Evolutionary conservation across 257 asterid genomes (phyloP).

Genomic region (Ocimum tenuiflorum): DNA sequence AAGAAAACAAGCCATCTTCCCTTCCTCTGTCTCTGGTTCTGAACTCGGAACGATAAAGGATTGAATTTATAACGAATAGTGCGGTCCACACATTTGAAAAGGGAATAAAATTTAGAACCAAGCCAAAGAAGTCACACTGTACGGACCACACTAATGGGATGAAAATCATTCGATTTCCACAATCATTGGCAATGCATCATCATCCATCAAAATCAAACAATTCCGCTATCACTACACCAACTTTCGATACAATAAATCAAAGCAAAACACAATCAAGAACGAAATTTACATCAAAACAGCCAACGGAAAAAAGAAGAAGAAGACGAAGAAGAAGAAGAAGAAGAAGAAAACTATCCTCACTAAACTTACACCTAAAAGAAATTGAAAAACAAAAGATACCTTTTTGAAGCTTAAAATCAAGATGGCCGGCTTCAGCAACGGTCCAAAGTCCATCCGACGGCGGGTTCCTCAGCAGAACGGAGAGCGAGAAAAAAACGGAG

Average conservation of each 20-base stretch:
- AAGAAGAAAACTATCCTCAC: background rate
- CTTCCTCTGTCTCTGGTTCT: background rate
- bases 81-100: constrained; percentile 14
- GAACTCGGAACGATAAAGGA: constrained; percentile 1
- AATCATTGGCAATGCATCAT: constrained; percentile 10
- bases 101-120: background rate
- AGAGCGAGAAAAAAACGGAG: constrained; percentile 45
- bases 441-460: constrained; percentile 43
- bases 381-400: constrained; percentile 28
- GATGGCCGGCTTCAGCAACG: constrained; percentile 35
- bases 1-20: too few species aligned
- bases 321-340: background rate
- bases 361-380: background rate
- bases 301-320: background rate
- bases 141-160: background rate
- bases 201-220: background rate
- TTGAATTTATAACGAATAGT: background rate
- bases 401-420: constrained; percentile 31
- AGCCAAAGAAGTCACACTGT: background rate
- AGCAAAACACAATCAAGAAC: background rate
- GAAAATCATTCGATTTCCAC: background rate
- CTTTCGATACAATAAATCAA: background rate
- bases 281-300: background rate
- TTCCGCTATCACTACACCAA: background rate
- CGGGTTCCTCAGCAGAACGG: constrained; percentile 37